Evolutionary conservation across 176 grass and related monocot genomes (phyloP), one percentile per base, ranked within the genome.

Genomic region (Typha latifolia): DNA sequence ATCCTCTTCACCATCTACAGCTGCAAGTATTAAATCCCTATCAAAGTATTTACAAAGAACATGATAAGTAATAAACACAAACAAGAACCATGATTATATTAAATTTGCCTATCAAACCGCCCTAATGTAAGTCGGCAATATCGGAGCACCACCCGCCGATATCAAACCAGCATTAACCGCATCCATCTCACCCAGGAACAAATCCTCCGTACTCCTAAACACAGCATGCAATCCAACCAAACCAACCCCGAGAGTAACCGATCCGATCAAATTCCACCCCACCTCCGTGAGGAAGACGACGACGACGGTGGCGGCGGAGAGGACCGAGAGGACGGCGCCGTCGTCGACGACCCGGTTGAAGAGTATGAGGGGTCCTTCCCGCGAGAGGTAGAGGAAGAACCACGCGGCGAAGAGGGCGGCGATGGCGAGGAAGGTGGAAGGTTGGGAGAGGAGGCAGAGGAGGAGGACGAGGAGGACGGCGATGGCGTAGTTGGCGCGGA

Each of bases 401-500:
- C 82, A 90, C 27, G 79, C 72, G 31, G 82, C 75, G 22, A 85
- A 81, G 8, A 85, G 75, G 8, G 76, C 71, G 59, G 85, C 77
- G 29, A 90, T 71, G 6, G 77, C 75, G 47, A 81, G 65, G 22
- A 90, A 67, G 5, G 82, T 82, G 68, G 80, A 24, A 0, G 87
- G 87, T 68, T 90, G 82, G 27, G 79, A 74, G 16, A 82, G 72
- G 68, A 90, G 79, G 48, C 79, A 51, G 14, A 84, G 51, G 43
- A 77, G 71, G 7, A 90, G 79, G 21, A 69, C 77, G 22, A 85
- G 63, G 13, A 66, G 76, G 19, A 80, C 69, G 49, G 81, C 12
- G 20, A 80, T 69, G 34, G 84, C 62, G 78, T 95, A 95, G 84
- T 95, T 95, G 69, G 80, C 91, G 55, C 91, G 86, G 72, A 95